Conservation (phyloP, 306 rosid genomes). For the Vicia villosa region DNA sequence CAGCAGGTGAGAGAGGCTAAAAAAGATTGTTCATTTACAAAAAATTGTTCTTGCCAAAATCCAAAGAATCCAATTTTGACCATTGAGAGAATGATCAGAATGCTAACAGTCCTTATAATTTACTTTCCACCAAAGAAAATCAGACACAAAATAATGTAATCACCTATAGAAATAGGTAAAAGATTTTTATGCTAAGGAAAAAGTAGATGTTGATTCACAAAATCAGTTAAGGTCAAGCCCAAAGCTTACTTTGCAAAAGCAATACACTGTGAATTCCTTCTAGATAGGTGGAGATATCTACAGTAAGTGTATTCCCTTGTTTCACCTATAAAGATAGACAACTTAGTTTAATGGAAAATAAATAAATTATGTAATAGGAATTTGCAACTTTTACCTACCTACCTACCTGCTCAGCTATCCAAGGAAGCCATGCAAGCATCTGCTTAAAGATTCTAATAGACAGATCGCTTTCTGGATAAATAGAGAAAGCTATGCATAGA, state of each 20-base stretch:
- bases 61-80: conserved; percentile 26
- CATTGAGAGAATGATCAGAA: conserved; percentile 23
- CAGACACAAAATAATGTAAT: conserved; percentile 34
- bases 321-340: conserved; percentile 56
- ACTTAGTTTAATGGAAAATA: conserved; percentile 31
- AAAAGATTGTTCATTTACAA: not conserved
- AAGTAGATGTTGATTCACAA: conserved; percentile 35
- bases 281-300: conserved; percentile 66
- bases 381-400: conserved; percentile 38
- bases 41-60: conserved; percentile 17
- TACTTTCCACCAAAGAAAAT: conserved; percentile 32
- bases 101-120: conserved; percentile 21
- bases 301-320: conserved; percentile 49
- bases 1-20: conserved; percentile 22
- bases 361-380: conserved; percentile 29
- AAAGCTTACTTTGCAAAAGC: conserved; percentile 70
- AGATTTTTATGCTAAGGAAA: conserved; percentile 24
- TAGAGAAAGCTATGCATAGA: conserved; percentile 75
- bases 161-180: conserved; percentile 23
- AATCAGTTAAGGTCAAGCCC: conserved; percentile 32
- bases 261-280: conserved; percentile 85
- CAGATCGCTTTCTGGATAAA: conserved; percentile 65
- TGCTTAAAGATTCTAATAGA: conserved; percentile 63
- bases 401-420: conserved; percentile 78
- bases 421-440: conserved; percentile 85